Evolutionary conservation across 2,329 filamentous ascomycete genomes (phyloP).

Genomic region (Zopfia rhizophila): DNA sequence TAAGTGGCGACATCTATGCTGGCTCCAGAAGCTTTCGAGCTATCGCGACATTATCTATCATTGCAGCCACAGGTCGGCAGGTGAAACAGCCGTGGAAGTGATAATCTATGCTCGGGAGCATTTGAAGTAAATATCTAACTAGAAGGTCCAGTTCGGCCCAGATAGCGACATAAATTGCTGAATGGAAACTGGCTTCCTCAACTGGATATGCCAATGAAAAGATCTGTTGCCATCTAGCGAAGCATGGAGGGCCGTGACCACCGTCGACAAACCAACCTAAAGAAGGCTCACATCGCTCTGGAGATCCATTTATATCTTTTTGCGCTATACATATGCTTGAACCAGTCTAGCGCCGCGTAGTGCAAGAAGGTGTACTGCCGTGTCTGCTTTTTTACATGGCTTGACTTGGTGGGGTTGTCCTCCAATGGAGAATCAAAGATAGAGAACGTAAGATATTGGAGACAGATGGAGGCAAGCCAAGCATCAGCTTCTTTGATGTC

Average conservation of each 20-base stretch:
- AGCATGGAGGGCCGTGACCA: slow-evolving; percentile 4
- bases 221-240: slow-evolving; percentile 2
- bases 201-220: background rate
- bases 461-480: slow-evolving; percentile 8
- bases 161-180: slow-evolving; percentile 13
- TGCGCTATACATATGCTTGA: slow-evolving; percentile 1
- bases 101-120: background rate
- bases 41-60: background rate
- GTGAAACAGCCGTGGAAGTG: slow-evolving; percentile 5
- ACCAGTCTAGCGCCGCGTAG: slow-evolving; percentile 12
- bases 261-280: slow-evolving; percentile 9
- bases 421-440: slow-evolving; percentile 9
- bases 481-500: slow-evolving; percentile 6
- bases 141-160: slow-evolving; percentile 6
- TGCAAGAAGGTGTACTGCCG: slow-evolving; percentile 1
- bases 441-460: slow-evolving; percentile 11
- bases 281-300: slow-evolving; percentile 4
- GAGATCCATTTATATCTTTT: background rate
- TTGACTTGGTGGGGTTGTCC: no score
- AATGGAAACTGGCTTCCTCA: background rate
- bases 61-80: slow-evolving; percentile 8
- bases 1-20: background rate
- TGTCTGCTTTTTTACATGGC: background rate
- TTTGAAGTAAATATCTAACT: slow-evolving; percentile 7
- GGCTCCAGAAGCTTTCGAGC: slow-evolving; percentile 5